A percentile compares a stretch with the other conserved stretches of the same genome.
Evolutionary conservation across 345 rosid species (phyloP).

Genomic region (Eucalyptus viminalis): DNA sequence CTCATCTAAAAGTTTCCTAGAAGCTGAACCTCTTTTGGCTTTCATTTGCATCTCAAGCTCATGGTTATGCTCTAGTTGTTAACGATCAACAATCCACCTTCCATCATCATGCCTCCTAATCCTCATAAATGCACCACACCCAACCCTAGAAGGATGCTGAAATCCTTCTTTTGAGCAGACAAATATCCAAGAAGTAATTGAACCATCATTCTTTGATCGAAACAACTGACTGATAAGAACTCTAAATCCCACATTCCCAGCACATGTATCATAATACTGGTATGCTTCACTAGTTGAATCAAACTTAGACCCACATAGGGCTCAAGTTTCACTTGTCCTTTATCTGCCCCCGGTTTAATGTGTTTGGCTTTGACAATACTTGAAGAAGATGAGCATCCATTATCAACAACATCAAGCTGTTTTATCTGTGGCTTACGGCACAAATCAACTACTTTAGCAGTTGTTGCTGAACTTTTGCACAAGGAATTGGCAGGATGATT

Average conservation of each 20-base stretch:
- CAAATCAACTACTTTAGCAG: slow-evolving; percentile 18
- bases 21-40: slow-evolving; percentile 6
- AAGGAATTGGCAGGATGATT: slow-evolving; percentile 5
- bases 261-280: slow-evolving; percentile 52
- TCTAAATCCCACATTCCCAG: slow-evolving; percentile 58
- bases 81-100: slow-evolving; percentile 75
- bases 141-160: slow-evolving; percentile 86
- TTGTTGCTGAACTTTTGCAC: slow-evolving; percentile 22
- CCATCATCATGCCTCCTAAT: slow-evolving; percentile 73
- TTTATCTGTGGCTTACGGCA: slow-evolving; percentile 37
- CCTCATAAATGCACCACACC: slow-evolving; percentile 86
- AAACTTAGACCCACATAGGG: slow-evolving; percentile 57
- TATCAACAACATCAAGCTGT: slow-evolving; percentile 24
- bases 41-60: slow-evolving; percentile 30
- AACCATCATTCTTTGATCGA: slow-evolving; percentile 67
- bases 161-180: slow-evolving; percentile 92
- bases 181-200: slow-evolving; percentile 66
- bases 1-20: slow-evolving; percentile 45
- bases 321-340: slow-evolving; percentile 23
- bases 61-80: slow-evolving; percentile 68
- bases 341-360: slow-evolving; percentile 30
- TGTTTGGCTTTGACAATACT: slow-evolving; percentile 41
- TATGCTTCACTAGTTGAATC: slow-evolving; percentile 69
- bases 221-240: slow-evolving; percentile 81
- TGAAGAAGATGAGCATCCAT: slow-evolving; percentile 24